Evolutionary conservation across 2,329 filamentous ascomycete genomes (phyloP), one percentile per base, ranked within the genome.

Genomic region (Dactylella cylindrospora): DNA sequence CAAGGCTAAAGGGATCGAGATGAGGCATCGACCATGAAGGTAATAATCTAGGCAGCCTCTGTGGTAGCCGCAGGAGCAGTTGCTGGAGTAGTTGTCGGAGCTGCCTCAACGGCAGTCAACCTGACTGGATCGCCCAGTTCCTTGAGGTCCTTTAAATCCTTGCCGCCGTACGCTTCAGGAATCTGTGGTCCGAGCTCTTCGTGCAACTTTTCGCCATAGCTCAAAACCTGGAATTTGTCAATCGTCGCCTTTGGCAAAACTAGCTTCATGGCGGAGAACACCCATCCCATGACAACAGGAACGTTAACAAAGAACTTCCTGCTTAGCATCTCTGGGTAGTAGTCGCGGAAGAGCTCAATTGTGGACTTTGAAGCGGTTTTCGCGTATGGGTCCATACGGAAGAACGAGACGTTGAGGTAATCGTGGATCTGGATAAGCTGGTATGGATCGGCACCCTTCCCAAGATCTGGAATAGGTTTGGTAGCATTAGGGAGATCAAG

Each of bases 251-350:
- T 78, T 23, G 84, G 82, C 35, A 90, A 76, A 72, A 90, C 85
- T 13, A 88, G 74, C 76, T 89, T 90, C 76, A 90, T 84, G 49
- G 84, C 79, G 15, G 78, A 76, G 72, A 86, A 90, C 71, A 90
- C 80, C 79, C 90, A 96, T 53, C 88, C 87, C 90, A 96, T 96
- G 69, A 96, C 78, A 52, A 84, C 74, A 0, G 91, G 91, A 4
- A 96, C 88, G 70, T 96, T 96, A 75, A 96, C 86, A 71, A 96
- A 96, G 79, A 90, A 96, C 78, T 96, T 96, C 76, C 91, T 82
- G 68, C 82, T 83, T 41, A 96, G 79, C 7, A 95, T 82, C 76
- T 96, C 91, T 0, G 91, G 90, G 75, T 96, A 96, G 67, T 87
- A 86, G 67, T 81, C 83, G 45, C 84, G 81, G 72, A 96, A 89